Conservation (phyloP, 805 yeast genomes). For the Candida sithepensis region DNA sequence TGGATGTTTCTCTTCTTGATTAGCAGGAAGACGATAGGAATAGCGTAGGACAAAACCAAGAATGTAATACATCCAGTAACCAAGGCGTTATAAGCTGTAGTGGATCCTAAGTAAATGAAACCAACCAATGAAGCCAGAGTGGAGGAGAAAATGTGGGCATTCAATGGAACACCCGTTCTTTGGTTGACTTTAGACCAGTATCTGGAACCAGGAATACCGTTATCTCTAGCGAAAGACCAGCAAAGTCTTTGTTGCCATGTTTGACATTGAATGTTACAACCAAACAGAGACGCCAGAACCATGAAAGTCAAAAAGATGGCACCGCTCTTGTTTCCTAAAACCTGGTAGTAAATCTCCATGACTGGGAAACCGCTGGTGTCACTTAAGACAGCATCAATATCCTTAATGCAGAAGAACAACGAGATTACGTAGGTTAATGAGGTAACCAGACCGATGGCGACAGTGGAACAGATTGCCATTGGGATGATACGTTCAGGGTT, state of each 20-base stretch:
- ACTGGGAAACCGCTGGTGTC: slow-evolving; percentile 62
- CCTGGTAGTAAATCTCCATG: slow-evolving; percentile 59
- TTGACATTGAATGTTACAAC: slow-evolving; percentile 57
- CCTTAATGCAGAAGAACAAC: slow-evolving; percentile 56
- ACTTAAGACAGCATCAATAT: slow-evolving; percentile 44
- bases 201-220: slow-evolving; percentile 54
- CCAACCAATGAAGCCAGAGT: slow-evolving; percentile 52
- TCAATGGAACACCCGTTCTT: slow-evolving; percentile 50
- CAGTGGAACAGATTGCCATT: slow-evolving; percentile 57
- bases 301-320: slow-evolving; percentile 49
- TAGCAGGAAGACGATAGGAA: slow-evolving; percentile 50
- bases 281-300: slow-evolving; percentile 50
- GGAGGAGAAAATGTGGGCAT: slow-evolving; percentile 56
- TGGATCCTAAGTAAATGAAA: slow-evolving; percentile 60
- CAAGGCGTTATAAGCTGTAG: slow-evolving; percentile 65
- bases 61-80: slow-evolving; percentile 59
- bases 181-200: slow-evolving; percentile 47
- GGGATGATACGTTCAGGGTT: slow-evolving; percentile 60
- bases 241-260: slow-evolving; percentile 68
- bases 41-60: slow-evolving; percentile 51
- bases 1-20: slow-evolving; percentile 47
- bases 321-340: slow-evolving; percentile 47
- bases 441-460: slow-evolving; percentile 63
- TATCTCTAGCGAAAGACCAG: slow-evolving; percentile 68
- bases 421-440: slow-evolving; percentile 49